These are phyloP conservation scores for Ustilago tritici DNA, from an alignment of 1,284 basidiomycete genomes.

Conservation along the genomic window DNA sequence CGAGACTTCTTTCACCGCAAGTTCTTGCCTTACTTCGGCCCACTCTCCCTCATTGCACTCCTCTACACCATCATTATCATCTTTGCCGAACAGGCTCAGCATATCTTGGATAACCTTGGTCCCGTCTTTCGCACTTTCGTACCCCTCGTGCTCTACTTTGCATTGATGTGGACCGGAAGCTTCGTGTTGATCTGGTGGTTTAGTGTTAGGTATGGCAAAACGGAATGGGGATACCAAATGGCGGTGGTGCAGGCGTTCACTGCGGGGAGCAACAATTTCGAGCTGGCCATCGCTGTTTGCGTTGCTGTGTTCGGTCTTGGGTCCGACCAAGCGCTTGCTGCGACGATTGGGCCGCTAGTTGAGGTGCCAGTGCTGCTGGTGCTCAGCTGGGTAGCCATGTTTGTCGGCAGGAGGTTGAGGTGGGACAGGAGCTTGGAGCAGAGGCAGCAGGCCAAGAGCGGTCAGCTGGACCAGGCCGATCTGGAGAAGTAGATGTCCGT, in stretches of 20 bases:
- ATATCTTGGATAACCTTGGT: conserved; percentile 61
- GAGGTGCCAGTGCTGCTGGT: conserved; percentile 78
- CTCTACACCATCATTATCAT: conserved; percentile 79
- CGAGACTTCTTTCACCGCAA: conserved; percentile 73
- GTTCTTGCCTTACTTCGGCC: conserved; percentile 80
- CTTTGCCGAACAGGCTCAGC: conserved; percentile 77
- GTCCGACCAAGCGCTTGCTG: conserved; percentile 52
- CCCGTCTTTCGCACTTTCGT: conserved; percentile 73
- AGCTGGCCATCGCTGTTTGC: conserved; percentile 82
- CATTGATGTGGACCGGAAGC: conserved; percentile 79
- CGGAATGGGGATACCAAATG: conserved; percentile 68
- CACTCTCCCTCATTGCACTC: conserved; percentile 75
- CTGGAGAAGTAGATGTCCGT: conserved; percentile 17
- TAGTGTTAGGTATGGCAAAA: conserved; percentile 51
- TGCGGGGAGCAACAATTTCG: conserved; percentile 73
- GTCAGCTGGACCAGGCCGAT: conserved; percentile 10
- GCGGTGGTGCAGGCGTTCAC: conserved; percentile 72
- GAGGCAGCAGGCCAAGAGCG: conserved; percentile 7
- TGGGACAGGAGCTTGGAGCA: conserved; percentile 42
- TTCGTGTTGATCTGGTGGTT: conserved; percentile 73
- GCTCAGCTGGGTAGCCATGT: conserved; percentile 79
- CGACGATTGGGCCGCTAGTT: conserved; percentile 63
- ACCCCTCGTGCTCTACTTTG: conserved; percentile 80
- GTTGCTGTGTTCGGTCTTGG: conserved; percentile 76
- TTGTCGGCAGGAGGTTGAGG: conserved; percentile 70